Percentiles rank a stretch among this genome's conserved stretches.
phyloP scores from a whole-genome alignment of 106 monocot genomes.

The Cymbidium sinense region DNA sequence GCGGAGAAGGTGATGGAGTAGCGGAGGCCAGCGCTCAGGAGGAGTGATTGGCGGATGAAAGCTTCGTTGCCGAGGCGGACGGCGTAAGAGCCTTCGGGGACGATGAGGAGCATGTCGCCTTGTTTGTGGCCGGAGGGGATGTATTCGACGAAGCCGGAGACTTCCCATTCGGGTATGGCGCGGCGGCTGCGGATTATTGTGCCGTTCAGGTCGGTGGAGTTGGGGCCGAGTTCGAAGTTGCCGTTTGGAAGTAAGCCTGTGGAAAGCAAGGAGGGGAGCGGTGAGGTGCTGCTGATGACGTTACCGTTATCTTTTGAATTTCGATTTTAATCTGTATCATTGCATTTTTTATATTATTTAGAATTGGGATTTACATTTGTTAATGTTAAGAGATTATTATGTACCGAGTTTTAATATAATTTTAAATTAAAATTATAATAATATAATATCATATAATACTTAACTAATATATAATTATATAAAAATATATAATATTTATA shows the following conservation, averaged over 20 bases:
- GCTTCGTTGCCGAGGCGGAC: slow-evolving; percentile 56
- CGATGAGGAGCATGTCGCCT: slow-evolving; percentile 54
- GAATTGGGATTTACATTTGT: no score
- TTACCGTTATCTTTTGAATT: no score
- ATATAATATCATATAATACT: no score
- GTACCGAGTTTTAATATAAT: no score
- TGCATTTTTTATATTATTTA: no score
- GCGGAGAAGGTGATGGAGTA: slow-evolving; percentile 33
- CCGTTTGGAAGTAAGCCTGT: slow-evolving; percentile 25
- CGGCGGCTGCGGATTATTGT: slow-evolving; percentile 13
- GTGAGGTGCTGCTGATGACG: no score
- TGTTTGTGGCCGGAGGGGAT: slow-evolving; percentile 51
- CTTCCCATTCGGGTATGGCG: slow-evolving; percentile 40
- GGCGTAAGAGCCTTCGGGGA: slow-evolving; percentile 47
- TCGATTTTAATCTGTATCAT: no score
- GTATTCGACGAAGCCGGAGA: slow-evolving; percentile 53
- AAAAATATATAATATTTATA: no score
- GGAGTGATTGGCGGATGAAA: slow-evolving; percentile 26
- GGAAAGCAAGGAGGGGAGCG: no score
- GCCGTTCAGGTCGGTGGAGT: slow-evolving; percentile 25
- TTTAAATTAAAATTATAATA: no score
- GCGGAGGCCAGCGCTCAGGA: slow-evolving; percentile 11
- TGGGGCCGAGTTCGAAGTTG: slow-evolving; percentile 38
- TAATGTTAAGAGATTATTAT: no score
- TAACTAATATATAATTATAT: no score